Evolutionary conservation across 345 rosid genomes (phyloP), one percentile per base, ranked within the genome.

Genomic region (Lagerstroemia speciosa): DNA sequence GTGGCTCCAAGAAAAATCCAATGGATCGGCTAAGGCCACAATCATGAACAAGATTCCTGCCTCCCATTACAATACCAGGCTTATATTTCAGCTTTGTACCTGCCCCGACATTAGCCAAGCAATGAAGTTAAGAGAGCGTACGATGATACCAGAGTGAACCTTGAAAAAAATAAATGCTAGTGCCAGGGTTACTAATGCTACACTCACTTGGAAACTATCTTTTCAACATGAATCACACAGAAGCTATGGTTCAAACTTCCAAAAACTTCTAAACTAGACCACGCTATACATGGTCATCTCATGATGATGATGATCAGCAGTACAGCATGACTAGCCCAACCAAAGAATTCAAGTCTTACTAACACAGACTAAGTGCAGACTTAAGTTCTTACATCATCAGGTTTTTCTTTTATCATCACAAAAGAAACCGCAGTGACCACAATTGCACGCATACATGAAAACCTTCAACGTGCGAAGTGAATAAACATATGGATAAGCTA

Each of bases 41-140:
- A 74, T 81, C 86, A 34, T 85, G 90, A 67, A 82, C 85, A 69
- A 84, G 74, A 63, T 84, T 75, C 72, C 78, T 91, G 69, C 99
- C 98, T 43, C 98, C 98, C 83, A 87, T 78, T 64, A 91, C 77
- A 34, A 75, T 81, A 72, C 99, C 99, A 27, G 98, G 96, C 77
- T 88, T 88, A 82, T 88, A 92, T 76, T 78, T 83, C 38, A 92
- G 67, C 64, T 70, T 77, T 3, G 89, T 87, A 7, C 93, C 98
- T 88, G 82, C 72, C 72, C 31, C 24, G 32, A 36, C n/a, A 38
- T 32, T 26, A 63, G 30, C 52, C 3, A 26, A 36, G 4, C 30
- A 33, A 66, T 1, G 5, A 66, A 29, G 37, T 48, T 50, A 27
- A 55, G 24, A 46, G 8, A 20, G 27, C 27, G 48, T 27, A 17